Evolutionary conservation across 1,139 yeast genomes (phyloP).

Genomic region (Kodamaea suecica): DNA sequence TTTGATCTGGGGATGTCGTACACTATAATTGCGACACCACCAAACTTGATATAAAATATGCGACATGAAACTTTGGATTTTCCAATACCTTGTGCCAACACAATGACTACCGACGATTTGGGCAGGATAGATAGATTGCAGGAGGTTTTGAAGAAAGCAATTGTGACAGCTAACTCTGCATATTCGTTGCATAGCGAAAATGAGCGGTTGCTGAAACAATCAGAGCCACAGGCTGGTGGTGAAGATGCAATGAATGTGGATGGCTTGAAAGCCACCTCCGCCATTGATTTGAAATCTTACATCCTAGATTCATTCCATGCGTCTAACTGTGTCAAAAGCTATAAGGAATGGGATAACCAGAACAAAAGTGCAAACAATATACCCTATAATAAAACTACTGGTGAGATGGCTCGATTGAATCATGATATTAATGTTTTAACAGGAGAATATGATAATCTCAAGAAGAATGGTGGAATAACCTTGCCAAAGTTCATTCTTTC

Average conservation of each 20-base stretch:
- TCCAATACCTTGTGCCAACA: neutral
- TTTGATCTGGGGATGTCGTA: no score
- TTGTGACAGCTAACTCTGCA: slow-evolving; percentile 11
- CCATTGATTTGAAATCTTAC: slow-evolving; percentile 12
- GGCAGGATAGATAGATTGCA: slow-evolving; percentile 3
- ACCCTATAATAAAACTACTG: slow-evolving; percentile 30
- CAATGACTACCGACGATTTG: neutral
- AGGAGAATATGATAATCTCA: slow-evolving; percentile 24
- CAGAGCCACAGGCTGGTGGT: no score
- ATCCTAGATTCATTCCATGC: slow-evolving; percentile 37
- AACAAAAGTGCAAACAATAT: slow-evolving; percentile 23
- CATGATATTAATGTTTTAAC: slow-evolving; percentile 23
- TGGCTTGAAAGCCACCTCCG: neutral
- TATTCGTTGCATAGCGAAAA: slow-evolving; percentile 7
- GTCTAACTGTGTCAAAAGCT: slow-evolving; percentile 29
- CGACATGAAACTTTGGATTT: neutral
- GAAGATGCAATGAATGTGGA: neutral
- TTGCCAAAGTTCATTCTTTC: slow-evolving; percentile 32
- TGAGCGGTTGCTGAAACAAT: no score
- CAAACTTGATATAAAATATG: no score
- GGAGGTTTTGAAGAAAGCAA: slow-evolving; percentile 4
- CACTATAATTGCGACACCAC: no score
- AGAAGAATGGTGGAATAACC: slow-evolving; percentile 21
- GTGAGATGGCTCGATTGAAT: slow-evolving; percentile 30
- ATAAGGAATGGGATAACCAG: slow-evolving; percentile 30